Percentiles rank a stretch among this genome's conserved stretches.
Evolutionary conservation across 2,329 filamentous ascomycete genomes (phyloP).

Genomic region (Aquanectria penicillioides): DNA sequence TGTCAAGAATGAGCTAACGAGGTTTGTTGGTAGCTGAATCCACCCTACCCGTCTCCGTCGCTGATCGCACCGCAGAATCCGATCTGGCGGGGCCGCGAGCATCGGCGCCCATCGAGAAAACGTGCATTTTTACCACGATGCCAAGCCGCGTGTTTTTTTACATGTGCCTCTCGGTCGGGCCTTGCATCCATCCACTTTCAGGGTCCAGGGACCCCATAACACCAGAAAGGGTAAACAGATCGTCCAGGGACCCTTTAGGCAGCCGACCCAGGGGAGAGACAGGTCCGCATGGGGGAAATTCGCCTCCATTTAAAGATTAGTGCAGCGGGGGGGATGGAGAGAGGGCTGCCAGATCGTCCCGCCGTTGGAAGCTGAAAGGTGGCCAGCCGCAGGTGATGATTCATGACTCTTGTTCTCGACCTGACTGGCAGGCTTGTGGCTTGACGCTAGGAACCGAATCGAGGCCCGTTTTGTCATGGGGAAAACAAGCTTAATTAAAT

Average conservation of each 20-base stretch:
- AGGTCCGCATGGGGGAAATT: no score
- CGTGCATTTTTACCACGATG: background rate
- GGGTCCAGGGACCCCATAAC: background rate
- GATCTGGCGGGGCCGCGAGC: background rate
- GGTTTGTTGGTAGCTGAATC: no score
- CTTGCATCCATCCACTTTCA: background rate
- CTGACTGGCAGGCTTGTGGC: slow-evolving; percentile 20
- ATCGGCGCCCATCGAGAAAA: background rate
- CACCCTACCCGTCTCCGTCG: no score
- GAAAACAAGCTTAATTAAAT: background rate
- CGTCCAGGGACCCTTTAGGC: background rate
- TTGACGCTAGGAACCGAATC: slow-evolving; percentile 8
- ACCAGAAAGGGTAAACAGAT: slow-evolving; percentile 35
- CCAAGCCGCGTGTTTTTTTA: background rate
- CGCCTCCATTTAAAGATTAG: no score
- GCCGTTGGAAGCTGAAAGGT: background rate
- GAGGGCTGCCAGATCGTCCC: no score
- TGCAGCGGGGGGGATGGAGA: no score
- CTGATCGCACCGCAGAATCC: background rate
- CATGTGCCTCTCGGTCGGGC: no score
- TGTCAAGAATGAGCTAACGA: no score
- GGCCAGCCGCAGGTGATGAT: slow-evolving; percentile 39
- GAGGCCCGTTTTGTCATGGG: background rate
- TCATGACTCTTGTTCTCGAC: slow-evolving; percentile 28
- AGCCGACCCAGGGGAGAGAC: no score